Conservation (phyloP, 2,329 filamentous ascomycete species). For the Macrophomina phaseolina region DNA sequence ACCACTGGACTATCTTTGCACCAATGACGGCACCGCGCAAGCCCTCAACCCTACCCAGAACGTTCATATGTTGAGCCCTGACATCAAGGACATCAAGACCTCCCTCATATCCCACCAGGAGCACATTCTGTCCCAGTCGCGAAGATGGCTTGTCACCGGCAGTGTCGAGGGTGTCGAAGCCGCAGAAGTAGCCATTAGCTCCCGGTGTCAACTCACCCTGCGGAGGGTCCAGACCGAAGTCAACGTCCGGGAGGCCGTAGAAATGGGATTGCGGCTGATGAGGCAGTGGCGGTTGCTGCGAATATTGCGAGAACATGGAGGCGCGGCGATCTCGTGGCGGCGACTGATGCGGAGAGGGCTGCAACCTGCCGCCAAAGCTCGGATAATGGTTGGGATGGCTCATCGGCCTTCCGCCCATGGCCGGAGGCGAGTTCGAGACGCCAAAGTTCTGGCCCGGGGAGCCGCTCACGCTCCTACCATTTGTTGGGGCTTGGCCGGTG, state of each 20-base stretch:
- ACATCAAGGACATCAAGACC: constrained; percentile 77
- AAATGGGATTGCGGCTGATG: constrained; percentile 80
- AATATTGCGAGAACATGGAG: constrained; percentile 60
- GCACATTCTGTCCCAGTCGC: constrained; percentile 62
- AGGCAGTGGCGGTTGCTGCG: constrained; percentile 68
- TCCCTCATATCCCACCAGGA: constrained; percentile 80
- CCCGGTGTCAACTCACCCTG: constrained; percentile 63
- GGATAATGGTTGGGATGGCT: constrained; percentile 55
- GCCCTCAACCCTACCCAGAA: constrained; percentile 73
- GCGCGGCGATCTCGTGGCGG: constrained; percentile 51
- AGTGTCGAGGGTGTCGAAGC: constrained; percentile 72
- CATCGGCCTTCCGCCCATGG: constrained; percentile 43
- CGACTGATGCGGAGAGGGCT: constrained; percentile 40
- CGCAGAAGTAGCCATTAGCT: constrained; percentile 76
- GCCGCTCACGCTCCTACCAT: constrained; percentile 51
- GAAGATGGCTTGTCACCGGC: constrained; percentile 52
- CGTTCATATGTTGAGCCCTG: constrained; percentile 72
- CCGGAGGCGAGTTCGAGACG: constrained; percentile 47
- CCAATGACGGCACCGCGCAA: constrained; percentile 79
- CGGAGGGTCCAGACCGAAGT: constrained; percentile 60
- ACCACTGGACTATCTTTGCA: constrained; percentile 82
- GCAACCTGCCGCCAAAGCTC: constrained; percentile 48
- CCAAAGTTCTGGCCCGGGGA: constrained; percentile 44
- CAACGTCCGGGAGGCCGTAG: constrained; percentile 75
- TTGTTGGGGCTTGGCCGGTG: constrained; percentile 47